These are phyloP conservation scores for Hemisphaericaspora xylanilytica DNA, from an alignment of 1,139 yeast genomes.

Conservation along the genomic window DNA sequence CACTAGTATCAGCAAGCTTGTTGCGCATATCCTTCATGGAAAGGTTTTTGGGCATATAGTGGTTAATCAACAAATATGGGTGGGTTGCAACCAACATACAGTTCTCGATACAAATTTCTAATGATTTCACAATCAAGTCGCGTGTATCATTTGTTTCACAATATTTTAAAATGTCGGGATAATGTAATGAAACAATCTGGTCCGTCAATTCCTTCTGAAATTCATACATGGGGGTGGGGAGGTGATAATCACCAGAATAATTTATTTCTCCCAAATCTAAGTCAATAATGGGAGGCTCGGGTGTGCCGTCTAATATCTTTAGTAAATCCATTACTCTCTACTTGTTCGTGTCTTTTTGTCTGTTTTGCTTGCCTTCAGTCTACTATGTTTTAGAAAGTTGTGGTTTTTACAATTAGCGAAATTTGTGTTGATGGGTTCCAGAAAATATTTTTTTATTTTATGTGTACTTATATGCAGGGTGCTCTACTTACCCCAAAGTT, in stretches of 20 bases:
- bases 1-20: conserved; percentile 77
- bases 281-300: conserved; percentile 76
- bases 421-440: too few relatives aligned
- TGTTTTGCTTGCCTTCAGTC: background rate
- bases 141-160: conserved; percentile 65
- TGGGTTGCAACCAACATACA: conserved; percentile 82
- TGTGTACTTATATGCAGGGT: background rate
- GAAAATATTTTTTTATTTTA: too few relatives aligned
- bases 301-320: conserved; percentile 76
- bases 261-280: conserved; percentile 37
- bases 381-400: too few relatives aligned
- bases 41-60: conserved; percentile 81
- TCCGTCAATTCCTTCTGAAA: conserved; percentile 90
- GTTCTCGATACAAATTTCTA: conserved; percentile 71
- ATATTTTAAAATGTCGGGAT: conserved; percentile 83
- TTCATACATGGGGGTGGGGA: conserved; percentile 85
- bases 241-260: conserved; percentile 66
- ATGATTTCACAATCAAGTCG: conserved; percentile 62
- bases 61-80: conserved; percentile 81
- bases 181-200: conserved; percentile 87
- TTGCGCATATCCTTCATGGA: conserved; percentile 74
- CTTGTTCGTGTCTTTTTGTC: background rate
- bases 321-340: conserved; percentile 61
- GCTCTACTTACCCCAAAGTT: conserved; percentile 46
- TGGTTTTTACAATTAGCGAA: background rate